phyloP scores from a whole-genome alignment of 2,329 filamentous ascomycete genomes.

The Xylaria multiplex region DNA sequence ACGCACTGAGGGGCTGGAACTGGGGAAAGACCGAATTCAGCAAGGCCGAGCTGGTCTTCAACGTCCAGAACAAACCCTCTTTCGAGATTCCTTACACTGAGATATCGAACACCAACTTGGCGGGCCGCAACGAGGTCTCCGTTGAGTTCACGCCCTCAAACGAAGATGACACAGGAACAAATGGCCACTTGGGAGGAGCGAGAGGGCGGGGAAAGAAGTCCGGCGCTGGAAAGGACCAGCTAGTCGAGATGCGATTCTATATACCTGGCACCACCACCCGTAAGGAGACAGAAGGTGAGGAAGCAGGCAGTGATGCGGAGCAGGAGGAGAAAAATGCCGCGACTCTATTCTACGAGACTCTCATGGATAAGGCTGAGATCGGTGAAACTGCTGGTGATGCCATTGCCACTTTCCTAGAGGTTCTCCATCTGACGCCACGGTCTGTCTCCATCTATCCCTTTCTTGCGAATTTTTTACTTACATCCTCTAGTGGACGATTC shows the following conservation, averaged over 20 bases:
- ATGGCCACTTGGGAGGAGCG: conserved; percentile 78
- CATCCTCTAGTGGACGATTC: conserved; percentile 83
- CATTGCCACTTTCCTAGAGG: conserved; percentile 95
- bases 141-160: conserved; percentile 87
- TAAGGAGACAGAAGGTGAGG: conserved; percentile 77
- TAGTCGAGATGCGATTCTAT: conserved; percentile 99
- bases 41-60: conserved; percentile 94
- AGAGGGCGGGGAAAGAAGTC: conserved; percentile 86
- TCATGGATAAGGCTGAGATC: conserved; percentile 99
- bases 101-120: conserved; percentile 96
- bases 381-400: conserved; percentile 99
- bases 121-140: conserved; percentile 96
- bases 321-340: conserved; percentile 94
- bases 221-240: conserved; percentile 86
- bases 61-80: conserved; percentile 93
- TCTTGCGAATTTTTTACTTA: conserved; percentile 25
- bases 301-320: conserved; percentile 72
- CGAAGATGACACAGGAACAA: conserved; percentile 76
- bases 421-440: conserved; percentile 95
- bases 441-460: conserved; percentile 50
- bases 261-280: conserved; percentile 90
- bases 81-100: conserved; percentile 98
- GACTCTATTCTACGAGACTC: conserved; percentile 95
- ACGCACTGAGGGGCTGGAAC: conserved; percentile 96
- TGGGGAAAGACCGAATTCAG: conserved; percentile 99